Conservation (phyloP, 2,329 filamentous ascomycete genomes). For the Microsporum audouinii region DNA sequence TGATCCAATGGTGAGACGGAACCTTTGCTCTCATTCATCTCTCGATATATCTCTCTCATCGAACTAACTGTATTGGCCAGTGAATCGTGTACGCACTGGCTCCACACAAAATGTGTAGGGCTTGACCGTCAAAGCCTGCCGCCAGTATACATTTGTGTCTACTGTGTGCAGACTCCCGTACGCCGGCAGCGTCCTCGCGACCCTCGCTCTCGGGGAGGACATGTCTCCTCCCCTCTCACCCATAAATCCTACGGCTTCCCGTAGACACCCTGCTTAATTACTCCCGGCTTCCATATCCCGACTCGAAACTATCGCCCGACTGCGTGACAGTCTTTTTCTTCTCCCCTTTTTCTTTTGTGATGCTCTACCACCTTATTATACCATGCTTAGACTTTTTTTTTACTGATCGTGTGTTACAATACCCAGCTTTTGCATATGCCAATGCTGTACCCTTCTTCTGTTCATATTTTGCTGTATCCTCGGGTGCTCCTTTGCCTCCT, state of each 20-base stretch:
- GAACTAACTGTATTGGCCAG: constrained; percentile 22
- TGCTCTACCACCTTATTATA: not conserved
- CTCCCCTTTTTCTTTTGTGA: not conserved
- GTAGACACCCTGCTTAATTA: not conserved
- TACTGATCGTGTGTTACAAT: not conserved
- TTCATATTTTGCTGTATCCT: not conserved
- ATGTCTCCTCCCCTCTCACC: constrained; percentile 18
- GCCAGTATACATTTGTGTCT: constrained; percentile 41
- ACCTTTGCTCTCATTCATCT: constrained; percentile 1
- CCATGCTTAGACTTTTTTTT: not conserved
- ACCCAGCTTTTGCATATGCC: constrained; percentile 1
- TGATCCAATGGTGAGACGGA: constrained; percentile 46
- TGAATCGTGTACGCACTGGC: constrained; percentile 52
- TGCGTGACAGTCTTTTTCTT: not conserved
- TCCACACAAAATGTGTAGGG: constrained; percentile 49
- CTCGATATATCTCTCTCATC: not conserved
- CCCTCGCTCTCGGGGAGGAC: constrained; percentile 11
- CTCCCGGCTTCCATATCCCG: not conserved
- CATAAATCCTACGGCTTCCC: constrained; percentile 18
- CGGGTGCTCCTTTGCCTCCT: not conserved
- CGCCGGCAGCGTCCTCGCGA: constrained; percentile 18
- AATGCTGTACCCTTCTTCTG: not conserved
- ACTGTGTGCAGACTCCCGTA: constrained; percentile 34
- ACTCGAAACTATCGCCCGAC: not conserved
- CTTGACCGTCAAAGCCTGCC: constrained; percentile 38